These are phyloP conservation scores for Botryotinia convoluta DNA, from an alignment of 2,329 filamentous ascomycete genomes.

Conservation along the genomic window DNA sequence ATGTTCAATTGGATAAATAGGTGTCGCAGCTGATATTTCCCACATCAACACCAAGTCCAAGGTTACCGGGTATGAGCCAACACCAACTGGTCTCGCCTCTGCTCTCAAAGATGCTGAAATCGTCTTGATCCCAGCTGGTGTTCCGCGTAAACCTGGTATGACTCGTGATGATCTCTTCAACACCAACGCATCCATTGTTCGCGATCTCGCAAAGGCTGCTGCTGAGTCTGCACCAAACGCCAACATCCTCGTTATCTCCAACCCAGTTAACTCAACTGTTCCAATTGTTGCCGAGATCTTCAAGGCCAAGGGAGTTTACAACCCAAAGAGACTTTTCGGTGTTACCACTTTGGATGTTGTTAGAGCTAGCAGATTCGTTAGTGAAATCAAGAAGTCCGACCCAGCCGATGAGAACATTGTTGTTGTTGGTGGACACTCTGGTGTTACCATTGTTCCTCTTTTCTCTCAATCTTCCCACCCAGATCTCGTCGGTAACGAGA, in stretches of 20 bases:
- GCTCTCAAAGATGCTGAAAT: conserved; percentile 93
- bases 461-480: conserved; percentile 91
- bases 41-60: conserved; percentile 93
- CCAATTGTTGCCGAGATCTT: conserved; percentile 96
- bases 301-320: conserved; percentile 89
- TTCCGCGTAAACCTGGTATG: conserved; percentile 99
- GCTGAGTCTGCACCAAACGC: conserved; percentile 90
- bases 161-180: conserved; percentile 99
- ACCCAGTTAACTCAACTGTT: conserved; percentile 98
- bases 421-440: conserved; percentile 95
- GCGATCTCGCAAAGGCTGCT: conserved; percentile 83
- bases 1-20: conserved; percentile 59
- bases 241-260: conserved; percentile 95
- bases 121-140: conserved; percentile 94
- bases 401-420: conserved; percentile 91
- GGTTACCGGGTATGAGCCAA: conserved; percentile 83
- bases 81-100: conserved; percentile 78
- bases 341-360: conserved; percentile 98
- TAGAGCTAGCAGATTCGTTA: conserved; percentile 94
- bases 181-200: conserved; percentile 98
- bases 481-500: conserved; percentile 73
- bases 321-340: conserved; percentile 94
- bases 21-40: conserved; percentile 92
- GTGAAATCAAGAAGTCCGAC: conserved; percentile 86
- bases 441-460: conserved; percentile 96